Base-by-base conservation (phyloP, 2,329 filamentous ascomycete species). In the Penicillium sp. region DNA sequence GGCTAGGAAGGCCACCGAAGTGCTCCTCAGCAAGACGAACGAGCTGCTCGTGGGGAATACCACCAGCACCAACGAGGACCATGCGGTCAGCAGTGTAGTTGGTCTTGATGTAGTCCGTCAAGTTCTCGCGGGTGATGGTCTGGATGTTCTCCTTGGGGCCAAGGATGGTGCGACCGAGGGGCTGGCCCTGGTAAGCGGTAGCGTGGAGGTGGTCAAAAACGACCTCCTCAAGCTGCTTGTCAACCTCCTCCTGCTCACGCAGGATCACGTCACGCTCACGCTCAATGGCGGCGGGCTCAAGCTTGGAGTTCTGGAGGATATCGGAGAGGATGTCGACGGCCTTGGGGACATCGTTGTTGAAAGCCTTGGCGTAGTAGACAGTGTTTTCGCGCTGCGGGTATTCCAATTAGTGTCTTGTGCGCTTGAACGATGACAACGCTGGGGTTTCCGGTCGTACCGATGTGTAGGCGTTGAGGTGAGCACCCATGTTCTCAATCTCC, bases 31-130 rank as follows among this genome's bases (percentile, higher is more conserved):
- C 93, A 59, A 98, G 84, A 68, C 91, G 85, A 65, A 98, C 93
- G 53, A 98, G 85, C 77, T 95, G 81, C 69, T 90, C 81, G 76
- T 98, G 93, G 29, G 91, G 89, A 57, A 98, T 80, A 64, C 93
- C 93, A 73, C 93, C 93, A 59, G 93, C 85, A 69, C 90, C 90
- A 61, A 96, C 93, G 41, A 98, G 86, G 58, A 98, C 91, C 91
- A 98, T 98, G 73, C 94, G 90, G 77, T 98, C 93, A 59, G 93
- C 91, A 50, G 90, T 96, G 82, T 98, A 98, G 83, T 98, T 98
- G 77, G 83, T 93, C 82, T 95, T 95, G 82, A 98, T 97, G 79
- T 98, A 98, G 78, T 87, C 87, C 72, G 80, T 77, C 61, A 98
- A 81, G 74, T 98, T 91, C 65, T 88, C 83, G 66, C 90, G 86